Evolutionary conservation across 2,329 filamentous ascomycete species (phyloP).

Genomic region (Parastagonospora nodorum): DNA sequence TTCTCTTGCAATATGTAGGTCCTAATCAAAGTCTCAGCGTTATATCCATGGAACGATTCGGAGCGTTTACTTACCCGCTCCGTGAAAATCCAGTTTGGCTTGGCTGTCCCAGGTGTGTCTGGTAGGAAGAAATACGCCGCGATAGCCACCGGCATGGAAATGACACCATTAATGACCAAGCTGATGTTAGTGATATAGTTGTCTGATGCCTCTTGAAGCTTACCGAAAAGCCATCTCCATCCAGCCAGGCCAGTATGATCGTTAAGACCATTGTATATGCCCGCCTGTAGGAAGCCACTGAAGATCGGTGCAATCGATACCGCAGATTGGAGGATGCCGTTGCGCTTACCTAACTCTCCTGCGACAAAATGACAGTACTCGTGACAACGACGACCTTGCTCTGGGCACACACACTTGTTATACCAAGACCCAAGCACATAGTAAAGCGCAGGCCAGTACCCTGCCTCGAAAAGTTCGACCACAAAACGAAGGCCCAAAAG

Average conservation of each 20-base stretch:
- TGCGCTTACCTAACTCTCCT: conserved; percentile 21
- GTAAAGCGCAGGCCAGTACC: conserved; percentile 20
- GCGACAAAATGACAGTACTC: neutral
- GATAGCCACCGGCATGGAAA: conserved; percentile 21
- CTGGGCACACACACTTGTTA: conserved; percentile 2
- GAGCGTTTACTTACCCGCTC: conserved; percentile 13
- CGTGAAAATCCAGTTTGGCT: conserved; percentile 18
- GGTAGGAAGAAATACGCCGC: conserved; percentile 23
- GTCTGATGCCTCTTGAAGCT: neutral
- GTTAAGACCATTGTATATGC: conserved; percentile 61
- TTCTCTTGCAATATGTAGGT: conserved; percentile 11
- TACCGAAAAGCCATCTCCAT: conserved; percentile 34
- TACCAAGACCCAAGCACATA: conserved; percentile 47
- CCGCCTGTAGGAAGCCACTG: conserved; percentile 54
- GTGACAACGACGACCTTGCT: neutral
- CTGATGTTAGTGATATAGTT: neutral
- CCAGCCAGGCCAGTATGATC: conserved; percentile 60
- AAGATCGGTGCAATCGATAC: conserved; percentile 20
- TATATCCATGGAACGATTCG: neutral
- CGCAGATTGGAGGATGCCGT: conserved; percentile 20
- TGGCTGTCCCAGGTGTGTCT: conserved; percentile 22
- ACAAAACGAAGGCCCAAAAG: conserved; percentile 12
- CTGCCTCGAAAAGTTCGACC: conserved; percentile 16
- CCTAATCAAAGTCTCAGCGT: conserved; percentile 7
- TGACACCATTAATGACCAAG: conserved; percentile 23